These are phyloP conservation scores for Tubosaeta sp. DNA, from an alignment of 768 basidiomycete genomes.

Conservation along the genomic window DNA sequence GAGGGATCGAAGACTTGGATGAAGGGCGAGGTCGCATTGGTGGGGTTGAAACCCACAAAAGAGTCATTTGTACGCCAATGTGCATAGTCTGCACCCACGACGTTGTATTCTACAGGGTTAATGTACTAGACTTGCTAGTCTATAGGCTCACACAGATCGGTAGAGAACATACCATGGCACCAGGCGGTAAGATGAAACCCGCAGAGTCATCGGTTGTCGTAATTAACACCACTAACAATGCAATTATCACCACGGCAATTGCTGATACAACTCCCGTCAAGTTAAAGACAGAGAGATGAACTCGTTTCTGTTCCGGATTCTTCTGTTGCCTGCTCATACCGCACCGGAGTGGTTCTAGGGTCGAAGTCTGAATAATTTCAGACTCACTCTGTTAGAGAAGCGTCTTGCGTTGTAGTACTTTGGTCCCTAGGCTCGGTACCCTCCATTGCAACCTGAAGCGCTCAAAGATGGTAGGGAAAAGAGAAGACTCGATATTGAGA, in stretches of 20 bases:
- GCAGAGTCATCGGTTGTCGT: not conserved
- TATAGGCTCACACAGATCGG: not conserved
- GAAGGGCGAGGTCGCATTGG: slow-evolving; percentile 52
- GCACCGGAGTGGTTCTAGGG: not conserved
- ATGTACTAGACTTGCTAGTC: slow-evolving; percentile 38
- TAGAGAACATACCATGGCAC: slow-evolving; percentile 19
- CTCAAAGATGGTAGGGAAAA: too few relatives aligned
- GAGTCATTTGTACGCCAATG: slow-evolving; percentile 36
- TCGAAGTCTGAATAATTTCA: not conserved
- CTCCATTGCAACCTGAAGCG: too few relatives aligned
- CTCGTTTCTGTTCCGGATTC: not conserved
- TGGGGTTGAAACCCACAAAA: slow-evolving; percentile 55
- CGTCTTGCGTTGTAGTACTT: not conserved
- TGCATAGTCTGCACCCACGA: slow-evolving; percentile 42
- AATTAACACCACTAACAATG: not conserved
- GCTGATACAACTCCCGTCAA: not conserved
- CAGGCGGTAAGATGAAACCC: slow-evolving; percentile 13
- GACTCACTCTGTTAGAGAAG: not conserved
- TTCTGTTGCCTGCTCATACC: not conserved
- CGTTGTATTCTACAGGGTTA: slow-evolving; percentile 48
- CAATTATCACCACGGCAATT: not conserved
- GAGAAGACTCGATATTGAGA: too few relatives aligned
- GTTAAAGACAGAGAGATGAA: not conserved
- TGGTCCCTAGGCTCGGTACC: not conserved
- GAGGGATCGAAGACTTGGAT: slow-evolving; percentile 52